phyloP scores from a whole-genome alignment of 73 alveolate genomes.

The Tetrahymena elliotti region DNA sequence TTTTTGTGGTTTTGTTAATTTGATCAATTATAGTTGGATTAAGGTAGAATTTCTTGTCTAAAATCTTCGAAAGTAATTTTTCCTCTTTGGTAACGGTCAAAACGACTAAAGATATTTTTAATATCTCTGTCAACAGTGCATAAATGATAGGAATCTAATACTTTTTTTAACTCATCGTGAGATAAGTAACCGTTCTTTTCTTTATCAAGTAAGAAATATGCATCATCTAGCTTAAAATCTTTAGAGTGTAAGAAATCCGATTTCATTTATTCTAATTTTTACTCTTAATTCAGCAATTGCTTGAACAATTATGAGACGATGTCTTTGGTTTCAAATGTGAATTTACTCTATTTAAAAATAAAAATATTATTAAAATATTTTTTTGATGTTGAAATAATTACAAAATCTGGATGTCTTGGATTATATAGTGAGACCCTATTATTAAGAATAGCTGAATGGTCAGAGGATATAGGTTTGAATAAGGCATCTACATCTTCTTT shows the following conservation, averaged over 20 bases:
- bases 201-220: not conserved
- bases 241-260: not conserved
- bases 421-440: not conserved
- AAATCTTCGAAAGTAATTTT: not conserved
- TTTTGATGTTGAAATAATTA: no score
- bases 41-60: not conserved
- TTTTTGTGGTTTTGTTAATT: not conserved
- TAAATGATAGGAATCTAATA: not conserved
- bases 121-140: not conserved
- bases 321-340: not conserved
- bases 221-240: not conserved
- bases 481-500: not conserved
- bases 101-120: not conserved
- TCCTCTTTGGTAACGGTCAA: not conserved
- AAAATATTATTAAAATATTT: no score
- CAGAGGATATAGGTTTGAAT: not conserved
- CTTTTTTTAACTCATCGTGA: not conserved
- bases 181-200: not conserved
- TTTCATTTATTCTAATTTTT: not conserved
- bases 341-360: not conserved
- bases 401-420: not conserved
- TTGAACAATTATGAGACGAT: not conserved
- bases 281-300: not conserved
- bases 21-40: not conserved
- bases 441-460: not conserved